Conservation (phyloP, 2,329 filamentous ascomycete genomes). For the Tricladium varicosporioides region DNA sequence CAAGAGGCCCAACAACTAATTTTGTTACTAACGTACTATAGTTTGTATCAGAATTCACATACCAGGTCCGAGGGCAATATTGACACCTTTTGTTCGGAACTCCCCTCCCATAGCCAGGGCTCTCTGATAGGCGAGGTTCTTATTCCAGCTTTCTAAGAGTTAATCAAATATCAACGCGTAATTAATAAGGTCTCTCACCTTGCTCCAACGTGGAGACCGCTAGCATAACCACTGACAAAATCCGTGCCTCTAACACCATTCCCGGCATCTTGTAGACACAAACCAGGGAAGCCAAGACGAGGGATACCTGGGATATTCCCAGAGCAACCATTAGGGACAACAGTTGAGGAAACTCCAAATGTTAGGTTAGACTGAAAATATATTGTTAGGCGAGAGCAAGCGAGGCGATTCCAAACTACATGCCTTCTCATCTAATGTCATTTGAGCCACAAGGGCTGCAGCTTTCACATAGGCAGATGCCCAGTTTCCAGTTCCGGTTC, state of each 20-base stretch:
- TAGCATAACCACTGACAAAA: conserved; percentile 37
- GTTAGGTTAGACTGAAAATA: conserved; percentile 33
- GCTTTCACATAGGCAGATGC: conserved; percentile 67
- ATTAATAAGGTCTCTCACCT: neutral
- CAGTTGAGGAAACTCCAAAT: conserved; percentile 50
- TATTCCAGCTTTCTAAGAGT: conserved; percentile 51
- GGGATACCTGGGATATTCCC: conserved; percentile 47
- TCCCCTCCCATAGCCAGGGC: conserved; percentile 70
- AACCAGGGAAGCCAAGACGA: conserved; percentile 52
- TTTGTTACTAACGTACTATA: neutral
- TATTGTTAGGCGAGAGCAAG: neutral
- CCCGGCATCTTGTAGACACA: conserved; percentile 70
- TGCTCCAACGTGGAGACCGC: conserved; percentile 22
- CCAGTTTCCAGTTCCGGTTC: conserved; percentile 46
- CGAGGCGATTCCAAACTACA: neutral
- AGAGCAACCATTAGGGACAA: conserved; percentile 20
- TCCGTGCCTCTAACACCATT: conserved; percentile 64
- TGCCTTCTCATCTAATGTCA: conserved; percentile 28
- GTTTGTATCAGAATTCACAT: neutral
- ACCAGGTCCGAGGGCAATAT: conserved; percentile 35
- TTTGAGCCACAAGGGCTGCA: conserved; percentile 59
- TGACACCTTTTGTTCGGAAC: conserved; percentile 68
- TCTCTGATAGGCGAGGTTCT: conserved; percentile 60
- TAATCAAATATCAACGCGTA: neutral
- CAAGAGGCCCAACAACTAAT: conserved; percentile 62